phyloP scores from a whole-genome alignment of 176 grass and related monocot genomes.

The Aegilops umbellulata region DNA sequence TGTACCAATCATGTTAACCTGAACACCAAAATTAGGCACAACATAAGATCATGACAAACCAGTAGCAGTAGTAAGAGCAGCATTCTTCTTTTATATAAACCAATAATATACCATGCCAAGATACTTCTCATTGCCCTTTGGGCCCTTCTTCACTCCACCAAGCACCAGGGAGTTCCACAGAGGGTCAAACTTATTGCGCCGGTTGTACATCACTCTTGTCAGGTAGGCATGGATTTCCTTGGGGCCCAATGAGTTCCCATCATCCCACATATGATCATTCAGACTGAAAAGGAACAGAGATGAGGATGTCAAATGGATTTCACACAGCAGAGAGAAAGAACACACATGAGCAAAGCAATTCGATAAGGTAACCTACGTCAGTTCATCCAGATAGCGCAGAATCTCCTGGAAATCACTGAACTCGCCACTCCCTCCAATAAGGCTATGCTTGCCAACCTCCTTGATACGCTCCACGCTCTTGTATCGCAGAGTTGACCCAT shows the following conservation, averaged over 20 bases:
- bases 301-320: neutral
- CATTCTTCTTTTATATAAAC: neutral
- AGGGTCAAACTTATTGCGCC: slow-evolving; percentile 97
- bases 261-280: slow-evolving; percentile 99
- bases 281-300: slow-evolving; percentile 40
- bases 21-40: neutral
- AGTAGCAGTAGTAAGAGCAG: neutral
- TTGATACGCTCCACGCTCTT: slow-evolving; percentile 99
- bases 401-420: slow-evolving; percentile 99
- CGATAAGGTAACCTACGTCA: slow-evolving; percentile 58
- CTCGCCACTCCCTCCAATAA: slow-evolving; percentile 94
- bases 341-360: neutral
- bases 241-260: slow-evolving; percentile 96
- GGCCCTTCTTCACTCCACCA: slow-evolving; percentile 94
- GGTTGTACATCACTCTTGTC: slow-evolving; percentile 91
- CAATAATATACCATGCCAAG: slow-evolving; percentile 76
- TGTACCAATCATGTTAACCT: slow-evolving; percentile 99
- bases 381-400: slow-evolving; percentile 89
- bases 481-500: slow-evolving; percentile 96
- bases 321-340: neutral
- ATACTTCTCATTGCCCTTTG: slow-evolving; percentile 81
- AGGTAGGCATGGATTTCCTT: slow-evolving; percentile 93
- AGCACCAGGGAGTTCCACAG: slow-evolving; percentile 94
- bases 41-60: slow-evolving; percentile 13
- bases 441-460: slow-evolving; percentile 79